Percentiles rank a stretch among this genome's conserved stretches.
Evolutionary conservation across 2,329 filamentous ascomycete species (phyloP).

Genomic region (Penicillium nordicum): DNA sequence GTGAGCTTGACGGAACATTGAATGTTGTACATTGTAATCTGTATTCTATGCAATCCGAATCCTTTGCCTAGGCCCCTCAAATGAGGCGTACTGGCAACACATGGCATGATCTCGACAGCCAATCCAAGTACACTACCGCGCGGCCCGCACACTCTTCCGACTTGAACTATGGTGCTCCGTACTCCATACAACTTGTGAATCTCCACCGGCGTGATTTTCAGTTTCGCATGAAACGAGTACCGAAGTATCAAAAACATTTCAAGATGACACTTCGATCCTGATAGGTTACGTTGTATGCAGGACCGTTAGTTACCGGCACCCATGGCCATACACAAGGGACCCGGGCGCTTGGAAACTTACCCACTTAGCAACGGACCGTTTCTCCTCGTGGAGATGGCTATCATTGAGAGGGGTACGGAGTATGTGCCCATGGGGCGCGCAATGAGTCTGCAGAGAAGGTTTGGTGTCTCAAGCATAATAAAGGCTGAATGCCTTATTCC

Average conservation of each 20-base stretch:
- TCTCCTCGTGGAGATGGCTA: not conserved
- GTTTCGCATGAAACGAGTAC: not conserved
- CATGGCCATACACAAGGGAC: not conserved
- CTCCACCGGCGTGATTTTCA: not conserved
- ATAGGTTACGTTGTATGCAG: not conserved
- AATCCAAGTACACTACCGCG: not conserved
- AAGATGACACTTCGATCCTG: not conserved
- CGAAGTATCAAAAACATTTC: not conserved
- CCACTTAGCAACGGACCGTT: not conserved
- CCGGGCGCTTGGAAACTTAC: not conserved
- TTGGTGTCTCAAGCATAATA: not conserved
- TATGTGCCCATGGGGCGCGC: not conserved
- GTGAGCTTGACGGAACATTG: no score
- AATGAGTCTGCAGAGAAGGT: not conserved
- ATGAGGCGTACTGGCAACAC: not conserved
- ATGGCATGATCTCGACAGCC: slow-evolving; percentile 3
- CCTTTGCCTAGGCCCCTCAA: not conserved
- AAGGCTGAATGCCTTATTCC: not conserved
- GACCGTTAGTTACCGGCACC: not conserved
- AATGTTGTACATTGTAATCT: no score
- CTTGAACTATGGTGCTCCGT: not conserved
- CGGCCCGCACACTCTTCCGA: not conserved
- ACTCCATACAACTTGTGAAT: not conserved
- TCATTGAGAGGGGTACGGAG: not conserved
- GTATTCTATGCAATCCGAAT: not conserved